Base-by-base conservation (phyloP, 345 rosid genomes). In the Murraya koenigii region DNA sequence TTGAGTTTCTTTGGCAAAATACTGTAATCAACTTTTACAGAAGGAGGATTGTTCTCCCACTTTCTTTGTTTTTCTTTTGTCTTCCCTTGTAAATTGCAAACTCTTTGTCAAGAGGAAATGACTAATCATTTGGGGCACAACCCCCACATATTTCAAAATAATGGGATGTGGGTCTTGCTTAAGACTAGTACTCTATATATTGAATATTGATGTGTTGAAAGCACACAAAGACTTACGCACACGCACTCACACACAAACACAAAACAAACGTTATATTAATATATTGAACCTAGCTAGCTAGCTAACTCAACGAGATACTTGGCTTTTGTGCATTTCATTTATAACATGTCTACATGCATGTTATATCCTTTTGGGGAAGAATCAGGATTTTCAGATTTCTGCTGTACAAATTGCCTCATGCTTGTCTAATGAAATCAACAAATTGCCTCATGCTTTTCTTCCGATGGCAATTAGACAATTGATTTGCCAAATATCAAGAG, bases 351-450 rank as follows among this genome's bases (percentile, higher is more conserved):
- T 41, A 41, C 14, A 41, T 11, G 49, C 6, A 9, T 19, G 68
- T 66, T 63, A 59, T 47, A 19, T 72, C 68, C 38, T n/a, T 75
- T 71, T n/a, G 66, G 54, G 75, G 49, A 4, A 62, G 41, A 7
- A 28, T 9, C 77, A 83, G 76, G 75, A 67, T 77, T 77, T 80
- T 74, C 66, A 54, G 66, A 68, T 38, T 79, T 76, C 30, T 73
- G 80, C 65, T 52, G 17, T 56, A 28, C 56, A 68, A 62, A 49
- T n/a, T 75, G 60, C 69, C 72, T 17, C 10, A 9, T 33, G 47
- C 9, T 26, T 66, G 61, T 32, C 11, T 67, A 36, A 67, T 59
- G 1, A 49, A 14, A 49, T 15, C 7, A 49, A 49, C 20, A 5
- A 15, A 49, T 17, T 5, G 20, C 1, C 17, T 49, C 55, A 49